Percentiles rank a stretch among this genome's conserved stretches.
These are phyloP conservation scores for Suillus paluster DNA, from an alignment of 768 basidiomycete genomes.

Conservation along the genomic window DNA sequence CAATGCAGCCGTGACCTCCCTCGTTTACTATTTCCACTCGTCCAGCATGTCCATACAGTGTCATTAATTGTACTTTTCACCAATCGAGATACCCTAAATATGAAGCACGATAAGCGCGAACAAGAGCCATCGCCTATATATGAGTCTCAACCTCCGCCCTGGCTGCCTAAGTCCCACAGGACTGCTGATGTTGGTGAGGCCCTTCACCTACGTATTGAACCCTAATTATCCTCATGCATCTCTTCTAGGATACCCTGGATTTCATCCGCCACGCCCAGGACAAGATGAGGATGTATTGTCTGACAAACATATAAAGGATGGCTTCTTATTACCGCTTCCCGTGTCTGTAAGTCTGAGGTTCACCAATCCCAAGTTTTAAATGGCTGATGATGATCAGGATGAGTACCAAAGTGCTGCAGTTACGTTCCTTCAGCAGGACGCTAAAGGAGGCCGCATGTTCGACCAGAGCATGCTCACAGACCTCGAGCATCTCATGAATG, in stretches of 20 bases:
- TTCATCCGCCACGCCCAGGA: constrained; percentile 72
- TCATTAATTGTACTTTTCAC: constrained; percentile 1
- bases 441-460: constrained; percentile 49
- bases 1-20: no score
- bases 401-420: constrained; percentile 23
- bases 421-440: constrained; percentile 18
- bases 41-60: constrained; percentile 6
- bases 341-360: constrained; percentile 56
- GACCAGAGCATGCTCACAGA: constrained; percentile 56
- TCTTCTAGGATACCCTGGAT: constrained; percentile 70
- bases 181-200: constrained; percentile 71
- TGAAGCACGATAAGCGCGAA: constrained; percentile 26
- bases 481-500: constrained; percentile 77
- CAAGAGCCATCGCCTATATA: constrained; percentile 51
- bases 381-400: constrained; percentile 21
- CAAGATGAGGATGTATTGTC: constrained; percentile 80
- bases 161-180: constrained; percentile 71
- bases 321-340: constrained; percentile 55
- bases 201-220: background rate
- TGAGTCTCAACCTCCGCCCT: constrained; percentile 69
- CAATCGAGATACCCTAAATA: constrained; percentile 3
- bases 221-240: no score
- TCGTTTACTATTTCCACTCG: background rate
- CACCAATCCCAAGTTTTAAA: background rate
- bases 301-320: constrained; percentile 65